Conservation (phyloP, 805 yeast species). For the Wickerhamiella siamensis region DNA sequence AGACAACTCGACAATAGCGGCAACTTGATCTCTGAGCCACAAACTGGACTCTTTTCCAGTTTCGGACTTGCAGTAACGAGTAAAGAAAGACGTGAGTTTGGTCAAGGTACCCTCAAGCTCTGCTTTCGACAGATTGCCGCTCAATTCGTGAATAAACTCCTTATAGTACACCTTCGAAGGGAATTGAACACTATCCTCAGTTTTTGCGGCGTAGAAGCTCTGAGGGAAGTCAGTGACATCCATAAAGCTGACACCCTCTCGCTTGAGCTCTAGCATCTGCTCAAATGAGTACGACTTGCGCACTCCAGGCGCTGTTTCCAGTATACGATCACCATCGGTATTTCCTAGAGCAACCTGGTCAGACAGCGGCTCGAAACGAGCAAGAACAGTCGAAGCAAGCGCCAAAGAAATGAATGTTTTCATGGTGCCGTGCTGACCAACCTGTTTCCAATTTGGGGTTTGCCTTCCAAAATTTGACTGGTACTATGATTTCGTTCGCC, state of each 20-base stretch:
- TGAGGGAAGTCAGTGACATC: conserved; percentile 41
- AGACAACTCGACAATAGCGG: conserved; percentile 20
- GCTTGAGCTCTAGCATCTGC: conserved; percentile 32
- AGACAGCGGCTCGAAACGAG: not conserved
- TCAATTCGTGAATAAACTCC: conserved; percentile 30
- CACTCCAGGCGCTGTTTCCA: conserved; percentile 15
- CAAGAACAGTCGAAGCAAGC: not conserved
- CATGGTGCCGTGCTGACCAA: not conserved
- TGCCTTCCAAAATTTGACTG: too few species aligned
- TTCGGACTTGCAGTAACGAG: conserved; percentile 62
- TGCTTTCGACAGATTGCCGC: conserved; percentile 32
- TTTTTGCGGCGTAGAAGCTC: conserved; percentile 12
- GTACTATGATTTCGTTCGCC: too few species aligned
- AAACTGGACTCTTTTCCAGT: conserved; percentile 56
- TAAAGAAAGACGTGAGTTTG: conserved; percentile 51
- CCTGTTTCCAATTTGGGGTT: too few species aligned
- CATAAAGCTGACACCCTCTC: conserved; percentile 40
- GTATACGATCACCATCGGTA: conserved; percentile 7
- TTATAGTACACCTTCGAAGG: conserved; percentile 34
- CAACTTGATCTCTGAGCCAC: conserved; percentile 47
- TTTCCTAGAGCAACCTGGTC: not conserved
- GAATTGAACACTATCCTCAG: conserved; percentile 29
- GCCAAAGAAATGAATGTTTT: not conserved
- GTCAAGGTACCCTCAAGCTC: conserved; percentile 41
- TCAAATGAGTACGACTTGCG: conserved; percentile 26